A percentile compares a stretch with the other conserved stretches of the same genome.
Conservation (phyloP, 495 filamentous ascomycete species). For the Cercophora sp. region DNA sequence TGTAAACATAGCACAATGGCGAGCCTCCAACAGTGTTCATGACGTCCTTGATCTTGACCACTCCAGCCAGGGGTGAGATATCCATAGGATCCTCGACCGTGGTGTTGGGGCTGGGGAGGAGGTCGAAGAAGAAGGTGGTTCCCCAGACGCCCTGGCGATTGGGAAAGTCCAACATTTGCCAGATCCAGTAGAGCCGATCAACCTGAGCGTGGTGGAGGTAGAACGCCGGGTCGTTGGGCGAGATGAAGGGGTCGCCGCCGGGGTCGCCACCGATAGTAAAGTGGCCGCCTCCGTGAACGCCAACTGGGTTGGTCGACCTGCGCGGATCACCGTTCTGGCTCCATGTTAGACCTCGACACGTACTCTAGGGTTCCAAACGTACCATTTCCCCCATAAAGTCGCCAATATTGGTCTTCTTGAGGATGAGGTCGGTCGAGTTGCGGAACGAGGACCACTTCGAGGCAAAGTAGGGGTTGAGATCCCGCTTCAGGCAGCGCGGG, state of each 20-base stretch:
- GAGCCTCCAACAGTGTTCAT: conserved; percentile 25
- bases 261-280: conserved; percentile 36
- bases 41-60: conserved; percentile 22
- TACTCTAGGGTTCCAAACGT: conserved; percentile 10
- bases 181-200: conserved; percentile 66
- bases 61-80: conserved; percentile 15
- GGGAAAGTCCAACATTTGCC: conserved; percentile 57
- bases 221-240: conserved; percentile 63
- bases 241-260: conserved; percentile 52
- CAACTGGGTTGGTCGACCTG: conserved; percentile 35
- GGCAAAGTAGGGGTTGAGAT: conserved; percentile 50
- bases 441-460: conserved; percentile 33
- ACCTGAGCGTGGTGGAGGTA: conserved; percentile 66
- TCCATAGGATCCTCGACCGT: conserved; percentile 27
- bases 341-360: no score
- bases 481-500: conserved; percentile 63
- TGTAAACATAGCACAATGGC: conserved; percentile 28
- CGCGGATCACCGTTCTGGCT: conserved; percentile 38
- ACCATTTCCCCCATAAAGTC: conserved; percentile 46
- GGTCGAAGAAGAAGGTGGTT: conserved; percentile 30
- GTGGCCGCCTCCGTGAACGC: conserved; percentile 63
- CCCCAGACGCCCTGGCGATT: conserved; percentile 41
- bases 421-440: conserved; percentile 42
- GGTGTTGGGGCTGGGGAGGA: conserved; percentile 33
- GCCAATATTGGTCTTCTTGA: conserved; percentile 40